Evolutionary conservation across 495 filamentous ascomycete genomes (phyloP).

Genomic region (Bacidia gigantensis): DNA sequence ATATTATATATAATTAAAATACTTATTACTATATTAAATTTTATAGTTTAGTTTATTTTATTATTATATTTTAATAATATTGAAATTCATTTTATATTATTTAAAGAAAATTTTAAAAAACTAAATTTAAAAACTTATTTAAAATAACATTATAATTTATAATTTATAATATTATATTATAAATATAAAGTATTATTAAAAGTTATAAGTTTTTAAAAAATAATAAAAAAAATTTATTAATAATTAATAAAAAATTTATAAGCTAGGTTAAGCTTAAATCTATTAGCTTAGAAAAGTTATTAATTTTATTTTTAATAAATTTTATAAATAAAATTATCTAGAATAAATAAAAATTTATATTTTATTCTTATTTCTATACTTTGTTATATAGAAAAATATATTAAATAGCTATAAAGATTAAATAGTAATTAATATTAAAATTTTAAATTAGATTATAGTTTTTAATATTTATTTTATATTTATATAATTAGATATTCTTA

Average conservation of each 20-base stretch:
- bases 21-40: too few relatives aligned
- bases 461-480: neutral
- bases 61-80: conserved; percentile 3
- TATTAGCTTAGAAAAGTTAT: neutral
- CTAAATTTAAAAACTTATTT: too few relatives aligned
- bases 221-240: neutral
- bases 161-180: neutral
- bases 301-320: neutral
- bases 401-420: neutral
- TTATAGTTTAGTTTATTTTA: neutral
- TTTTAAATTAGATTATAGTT: neutral
- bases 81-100: conserved; percentile 1
- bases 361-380: too few relatives aligned
- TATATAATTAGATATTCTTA: neutral
- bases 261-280: neutral
- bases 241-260: neutral
- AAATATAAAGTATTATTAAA: too few relatives aligned
- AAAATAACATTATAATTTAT: too few relatives aligned
- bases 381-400: neutral
- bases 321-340: conserved; percentile 1
- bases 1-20: too few relatives aligned
- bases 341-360: neutral
- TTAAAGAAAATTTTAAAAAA: conserved; percentile 6
- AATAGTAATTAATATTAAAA: neutral
- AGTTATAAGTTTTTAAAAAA: neutral